Evolutionary conservation across 2,329 filamentous ascomycete species (phyloP).

Genomic region (Aspergillus nomiae): DNA sequence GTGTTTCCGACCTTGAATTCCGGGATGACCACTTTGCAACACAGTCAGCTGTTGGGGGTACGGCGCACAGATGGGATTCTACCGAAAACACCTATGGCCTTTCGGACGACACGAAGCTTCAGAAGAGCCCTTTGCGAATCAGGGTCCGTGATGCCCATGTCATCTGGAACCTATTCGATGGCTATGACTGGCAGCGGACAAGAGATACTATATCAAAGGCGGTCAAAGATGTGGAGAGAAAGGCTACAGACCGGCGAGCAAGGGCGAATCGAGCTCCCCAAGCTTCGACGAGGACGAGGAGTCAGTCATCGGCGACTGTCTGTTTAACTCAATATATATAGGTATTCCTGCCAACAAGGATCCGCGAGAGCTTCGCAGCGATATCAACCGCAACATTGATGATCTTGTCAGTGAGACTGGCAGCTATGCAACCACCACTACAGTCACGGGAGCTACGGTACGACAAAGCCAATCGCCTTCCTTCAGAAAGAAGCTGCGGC

Average conservation of each 20-base stretch:
- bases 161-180: conserved; percentile 98
- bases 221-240: conserved; percentile 82
- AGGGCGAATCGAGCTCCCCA: conserved; percentile 57
- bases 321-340: conserved; percentile 99
- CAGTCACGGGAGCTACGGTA: conserved; percentile 42
- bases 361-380: conserved; percentile 74
- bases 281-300: conserved; percentile 69
- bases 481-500: conserved; percentile 63
- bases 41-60: conserved; percentile 62
- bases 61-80: conserved; percentile 79
- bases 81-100: conserved; percentile 72
- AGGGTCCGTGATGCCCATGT: conserved; percentile 84
- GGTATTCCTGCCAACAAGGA: conserved; percentile 85
- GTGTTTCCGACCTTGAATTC: conserved; percentile 67
- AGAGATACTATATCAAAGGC: conserved; percentile 83
- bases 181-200: conserved; percentile 92
- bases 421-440: conserved; percentile 77
- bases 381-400: conserved; percentile 86
- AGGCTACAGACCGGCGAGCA: conserved; percentile 73
- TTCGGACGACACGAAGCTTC: conserved; percentile 62
- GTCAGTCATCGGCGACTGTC: conserved; percentile 86
- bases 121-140: conserved; percentile 72
- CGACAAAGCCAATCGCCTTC: conserved; percentile 36
- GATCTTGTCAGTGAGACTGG: conserved; percentile 87
- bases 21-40: conserved; percentile 76